Percentiles rank a stretch among this genome's conserved stretches.
Conservation (phyloP, 495 filamentous ascomycete species). For the Aspergillus hancockii region DNA sequence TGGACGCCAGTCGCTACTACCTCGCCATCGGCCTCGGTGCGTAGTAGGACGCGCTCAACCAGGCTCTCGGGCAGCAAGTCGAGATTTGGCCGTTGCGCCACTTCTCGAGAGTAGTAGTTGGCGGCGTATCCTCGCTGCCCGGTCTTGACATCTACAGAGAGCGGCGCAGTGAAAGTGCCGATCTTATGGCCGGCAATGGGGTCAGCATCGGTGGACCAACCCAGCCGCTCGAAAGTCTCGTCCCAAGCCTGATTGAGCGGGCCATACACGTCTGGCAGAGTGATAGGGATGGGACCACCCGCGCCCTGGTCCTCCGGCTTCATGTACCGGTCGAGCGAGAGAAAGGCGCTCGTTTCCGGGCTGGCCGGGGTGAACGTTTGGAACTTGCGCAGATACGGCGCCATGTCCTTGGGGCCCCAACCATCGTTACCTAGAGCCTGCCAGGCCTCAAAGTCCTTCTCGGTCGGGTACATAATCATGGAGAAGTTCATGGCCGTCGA, state of each 20-base stretch:
- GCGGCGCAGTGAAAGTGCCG: slow-evolving; percentile 23
- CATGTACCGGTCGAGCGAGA: slow-evolving; percentile 21
- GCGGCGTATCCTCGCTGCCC: slow-evolving; percentile 44
- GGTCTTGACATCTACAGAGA: slow-evolving; percentile 19
- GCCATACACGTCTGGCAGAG: slow-evolving; percentile 24
- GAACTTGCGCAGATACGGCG: slow-evolving; percentile 42
- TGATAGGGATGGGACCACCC: slow-evolving; percentile 28
- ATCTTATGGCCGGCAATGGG: slow-evolving; percentile 22
- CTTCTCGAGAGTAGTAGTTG: slow-evolving; percentile 25
- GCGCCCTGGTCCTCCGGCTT: slow-evolving; percentile 14
- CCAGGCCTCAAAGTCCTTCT: slow-evolving; percentile 49
- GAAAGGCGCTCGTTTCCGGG: slow-evolving; percentile 10
- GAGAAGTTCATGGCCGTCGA: slow-evolving; percentile 54
- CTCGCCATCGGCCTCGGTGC: slow-evolving; percentile 11
- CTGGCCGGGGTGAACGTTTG: slow-evolving; percentile 22
- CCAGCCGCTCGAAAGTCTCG: slow-evolving; percentile 24
- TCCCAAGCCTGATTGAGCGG: slow-evolving; percentile 30
- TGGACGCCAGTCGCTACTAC: slow-evolving; percentile 36
- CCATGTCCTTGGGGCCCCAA: slow-evolving; percentile 50
- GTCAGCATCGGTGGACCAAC: slow-evolving; percentile 25
- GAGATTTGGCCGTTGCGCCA: slow-evolving; percentile 45
- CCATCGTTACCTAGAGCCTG: slow-evolving; percentile 49
- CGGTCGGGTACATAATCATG: slow-evolving; percentile 29
- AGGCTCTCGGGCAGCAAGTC: slow-evolving; percentile 44
- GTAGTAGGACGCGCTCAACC: slow-evolving; percentile 44